Evolutionary conservation across 2,329 filamentous ascomycete genomes (phyloP), one percentile per base, ranked within the genome.

Genomic region (Pestalotiopsis sp.): DNA sequence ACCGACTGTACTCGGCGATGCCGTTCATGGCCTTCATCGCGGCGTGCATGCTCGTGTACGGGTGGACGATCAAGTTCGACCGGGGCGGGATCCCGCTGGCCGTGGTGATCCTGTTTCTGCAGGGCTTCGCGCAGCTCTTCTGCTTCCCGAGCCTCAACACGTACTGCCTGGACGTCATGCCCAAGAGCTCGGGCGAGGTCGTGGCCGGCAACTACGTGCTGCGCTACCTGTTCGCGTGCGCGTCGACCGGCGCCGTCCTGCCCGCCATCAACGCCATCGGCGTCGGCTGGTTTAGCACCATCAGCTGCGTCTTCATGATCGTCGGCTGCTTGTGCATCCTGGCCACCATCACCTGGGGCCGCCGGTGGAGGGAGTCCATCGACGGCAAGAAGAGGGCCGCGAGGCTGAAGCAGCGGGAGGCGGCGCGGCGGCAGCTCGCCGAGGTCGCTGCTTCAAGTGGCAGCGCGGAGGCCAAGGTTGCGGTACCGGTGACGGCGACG

Each of bases 131-230:
- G 0, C 91, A 94, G 78, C 81, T 94, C 5, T 92, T 93, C 75
- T 92, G 91, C 73, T 94, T 94, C 74, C 92, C 92, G 0, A 89
- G 87, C 62, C 78, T 95, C 70, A 94, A 95, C 77, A 93, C 92
- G 0, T 95, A 96, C 79, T 95, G 92, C 76, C 80, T 96, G 55
- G 93, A 96, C 77, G 92, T 95, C 13, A 93, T 95, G 90, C 91
- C 91, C 71, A 84, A 85, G 1, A 83, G 87, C 38, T 89, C 89
- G 58, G 88, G 91, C 3, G 93, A 96, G 75, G 92, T 95, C 3
- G 88, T 93, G 58, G 92, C 92, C 0, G 92, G 92, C 0, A 96
- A 95, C 78, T 96, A 95, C 78, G 89, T 94, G 74, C 84, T 93
- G 64, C 85, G 93, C 5, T 96, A 95, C 78, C 76, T 94, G 5